Base-by-base conservation (phyloP, 2,329 filamentous ascomycete genomes). In the Verticillium zaregamsianum region DNA sequence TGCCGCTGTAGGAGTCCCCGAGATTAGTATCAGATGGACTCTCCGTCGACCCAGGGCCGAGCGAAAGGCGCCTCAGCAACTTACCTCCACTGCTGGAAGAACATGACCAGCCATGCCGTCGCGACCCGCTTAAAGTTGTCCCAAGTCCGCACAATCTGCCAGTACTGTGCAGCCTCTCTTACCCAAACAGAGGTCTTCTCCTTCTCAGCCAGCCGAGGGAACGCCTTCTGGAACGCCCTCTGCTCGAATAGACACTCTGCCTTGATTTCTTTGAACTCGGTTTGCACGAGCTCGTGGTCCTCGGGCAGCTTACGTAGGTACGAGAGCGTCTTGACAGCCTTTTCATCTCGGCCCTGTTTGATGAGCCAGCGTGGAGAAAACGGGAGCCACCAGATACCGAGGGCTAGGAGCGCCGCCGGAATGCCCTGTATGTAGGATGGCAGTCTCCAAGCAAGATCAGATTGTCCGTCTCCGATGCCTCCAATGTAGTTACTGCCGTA, bases 271-370 rank as follows among this genome's bases (percentile, higher is more conserved):
- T 63, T 65, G 57, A 63, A 63, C 65, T 83, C 80, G 9, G 76
- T 68, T 59, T 77, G 75, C 3, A 92, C 78, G 67, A 90, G 89
- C 1, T 84, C 80, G 68, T 89, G 80, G 57, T 89, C 83, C 0
- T 74, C 65, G 8, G 86, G 71, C 20, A 90, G 82, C 33, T 86
- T 74, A 56, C 89, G 86, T n/a, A 92, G 75, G n/a, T 77, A 77
- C 0, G 80, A 77, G 63, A 92, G 81, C 58, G 79, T 81, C 4
- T 73, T 67, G 20, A 80, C 63, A 2, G 75, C 72, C 8, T 71
- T 71, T 2, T 70, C 68, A 20, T 73, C 69, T 2, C 66, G 69
- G n/a, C 72, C 73, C 54, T 75, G 71, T 8, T 72, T 71, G 64
- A 74, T 73, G 15, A 77, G 71, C 75, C 75, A 77, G 14, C 75